Base-by-base conservation (phyloP, 176 grass and related monocot genomes). In the Puccinellia tenuiflora region DNA sequence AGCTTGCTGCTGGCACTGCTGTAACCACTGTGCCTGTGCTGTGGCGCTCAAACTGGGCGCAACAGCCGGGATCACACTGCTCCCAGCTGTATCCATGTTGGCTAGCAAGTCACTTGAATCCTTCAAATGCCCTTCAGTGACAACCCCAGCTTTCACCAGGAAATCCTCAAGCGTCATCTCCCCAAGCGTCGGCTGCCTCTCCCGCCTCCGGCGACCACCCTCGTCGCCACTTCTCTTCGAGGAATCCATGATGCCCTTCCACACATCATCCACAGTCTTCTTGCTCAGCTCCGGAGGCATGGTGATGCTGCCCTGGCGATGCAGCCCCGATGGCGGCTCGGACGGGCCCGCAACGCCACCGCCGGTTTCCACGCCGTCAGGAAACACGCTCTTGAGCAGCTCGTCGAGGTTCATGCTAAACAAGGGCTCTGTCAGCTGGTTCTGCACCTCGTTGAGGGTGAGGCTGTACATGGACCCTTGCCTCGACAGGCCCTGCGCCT, bases 111-210 rank as follows among this genome's bases (percentile, higher is more conserved):
- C 54, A 85, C 73, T 82, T 0, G 60, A 40, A 89, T 91, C 92
- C 70, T 89, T 91, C 68, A 73, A 53, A 87, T 48, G 52, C 22
- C 73, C 88, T 18, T 91, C 92, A 1, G 80, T 67, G 46, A 95
- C 90, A 46, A 95, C 96, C 35, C 96, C 96, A 69, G 96, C 96
- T 90, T 92, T 93, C 26, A 95, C 20, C 31, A 98, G 64, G 87
- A 98, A 98, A 42, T 94, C 93, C 79, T 98, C 96, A 24, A 98
- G 82, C 6, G 92, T 95, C 92, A 95, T 98, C 86, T 95, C 96
- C 48, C 92, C 96, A 24, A 95, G 79, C 4, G 79, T 83, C 10
- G 67, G 74, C 57, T 90, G 88, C 88, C 84, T 83, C 67, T 79
- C 84, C 66, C 9, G 46, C 73, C 64, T 78, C 47, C 33, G 33